Base-by-base conservation (phyloP, 1,284 basidiomycete genomes). In the Rhodotorula sp. region DNA sequence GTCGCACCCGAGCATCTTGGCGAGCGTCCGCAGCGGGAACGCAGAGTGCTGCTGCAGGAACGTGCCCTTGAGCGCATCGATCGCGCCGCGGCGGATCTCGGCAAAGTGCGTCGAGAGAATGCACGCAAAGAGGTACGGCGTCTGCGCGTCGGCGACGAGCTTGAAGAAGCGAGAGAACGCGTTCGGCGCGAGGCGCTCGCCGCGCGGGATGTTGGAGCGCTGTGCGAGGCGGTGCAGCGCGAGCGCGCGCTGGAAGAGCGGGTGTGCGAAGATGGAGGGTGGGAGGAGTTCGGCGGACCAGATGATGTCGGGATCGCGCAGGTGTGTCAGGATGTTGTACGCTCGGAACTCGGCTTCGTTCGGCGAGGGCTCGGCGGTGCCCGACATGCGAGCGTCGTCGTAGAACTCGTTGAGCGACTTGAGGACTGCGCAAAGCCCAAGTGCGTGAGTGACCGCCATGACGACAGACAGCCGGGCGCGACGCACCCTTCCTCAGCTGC, bases 281-380 rank as follows among this genome's bases (percentile, higher is more conserved):
- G 94, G 92, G n/a, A 97, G 88, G 65, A 89, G 86, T 74, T 95
- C 83, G 52, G 59, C 63, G 7, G 74, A 74, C 61, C 93, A 82
- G 84, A 90, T 66, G 85, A 91, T 83, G 88, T 93, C 83, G 79
- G 88, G 82, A 88, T 95, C 91, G 52, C 92, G 88, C 54, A 97
- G 90, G 79, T 97, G 93, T 53, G 92, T 90, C 50, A 98, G 87
- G 50, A 95, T 88, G 80, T 96, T 92, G 83, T 98, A 98, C 0
- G 97, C 90, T 27, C 93, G 89, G 87, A 99, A 97, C 82, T 99
- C 96, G 60, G 97, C 87, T 80, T 98, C 94, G 67, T 91, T 90
- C 0, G 90, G 88, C 12, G 89, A 90, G 62, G 89, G 80, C 23
- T 68, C n/a, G 21, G 69, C 49, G 4, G 64, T 41, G 45, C 68